These are phyloP conservation scores for Ananas comosus DNA, from an alignment of 176 grass and related monocot genomes.

Conservation along the genomic window DNA sequence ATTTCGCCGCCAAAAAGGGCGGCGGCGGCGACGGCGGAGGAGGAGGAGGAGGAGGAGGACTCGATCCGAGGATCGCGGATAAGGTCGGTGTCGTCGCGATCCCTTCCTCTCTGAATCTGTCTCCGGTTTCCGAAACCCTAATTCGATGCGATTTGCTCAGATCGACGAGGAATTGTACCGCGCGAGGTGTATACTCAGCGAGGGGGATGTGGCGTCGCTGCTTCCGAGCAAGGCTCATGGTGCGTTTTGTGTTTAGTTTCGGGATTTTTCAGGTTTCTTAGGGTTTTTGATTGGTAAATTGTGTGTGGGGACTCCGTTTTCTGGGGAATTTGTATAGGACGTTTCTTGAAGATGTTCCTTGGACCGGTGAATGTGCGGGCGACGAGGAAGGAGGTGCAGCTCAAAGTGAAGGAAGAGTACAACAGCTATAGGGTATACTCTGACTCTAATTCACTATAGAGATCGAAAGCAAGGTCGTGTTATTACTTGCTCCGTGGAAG, in stretches of 20 bases:
- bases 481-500: background rate
- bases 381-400: constrained; percentile 79
- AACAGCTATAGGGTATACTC: constrained; percentile 88
- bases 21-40: background rate
- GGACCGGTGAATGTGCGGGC: constrained; percentile 90
- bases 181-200: constrained; percentile 51
- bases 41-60: no score
- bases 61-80: constrained; percentile 40
- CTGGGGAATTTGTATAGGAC: constrained; percentile 25
- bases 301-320: background rate
- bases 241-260: constrained; percentile 18
- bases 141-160: constrained; percentile 23
- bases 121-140: no score
- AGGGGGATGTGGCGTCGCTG: constrained; percentile 57
- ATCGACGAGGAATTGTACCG: constrained; percentile 88
- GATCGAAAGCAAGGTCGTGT: background rate
- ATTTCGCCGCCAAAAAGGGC: constrained; percentile 1
- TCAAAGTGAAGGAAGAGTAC: constrained; percentile 98
- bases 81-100: constrained; percentile 29
- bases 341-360: constrained; percentile 80
- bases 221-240: constrained; percentile 69
- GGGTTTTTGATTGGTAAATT: constrained; percentile 3
- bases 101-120: background rate
- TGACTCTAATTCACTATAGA: background rate
- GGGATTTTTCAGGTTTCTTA: background rate